Evolutionary conservation across 441 rosid genomes (phyloP).

Genomic region (Dalechampia spathulata): DNA sequence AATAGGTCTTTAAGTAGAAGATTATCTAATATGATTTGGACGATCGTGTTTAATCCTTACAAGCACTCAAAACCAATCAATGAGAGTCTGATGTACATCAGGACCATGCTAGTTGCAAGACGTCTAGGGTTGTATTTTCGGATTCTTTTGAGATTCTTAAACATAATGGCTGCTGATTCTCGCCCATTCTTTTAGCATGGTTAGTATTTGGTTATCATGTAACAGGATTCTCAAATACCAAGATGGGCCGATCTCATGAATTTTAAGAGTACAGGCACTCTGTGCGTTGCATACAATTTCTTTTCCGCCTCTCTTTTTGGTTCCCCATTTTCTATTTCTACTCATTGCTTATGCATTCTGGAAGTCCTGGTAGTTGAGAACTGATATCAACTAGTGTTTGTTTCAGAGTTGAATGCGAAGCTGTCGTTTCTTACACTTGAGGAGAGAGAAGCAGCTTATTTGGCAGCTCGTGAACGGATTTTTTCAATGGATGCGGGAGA

Average conservation of each 20-base stretch:
- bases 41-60: too few relatives aligned
- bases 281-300: neutral
- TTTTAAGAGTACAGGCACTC: neutral
- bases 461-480: constrained; percentile 59
- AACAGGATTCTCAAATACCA: neutral
- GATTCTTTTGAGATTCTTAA: neutral
- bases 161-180: neutral
- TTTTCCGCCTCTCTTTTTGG: neutral
- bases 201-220: too few relatives aligned
- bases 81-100: too few relatives aligned
- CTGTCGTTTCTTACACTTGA: constrained; percentile 30
- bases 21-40: too few relatives aligned
- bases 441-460: constrained; percentile 63
- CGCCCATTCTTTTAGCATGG: neutral
- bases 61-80: too few relatives aligned
- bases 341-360: neutral
- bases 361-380: constrained; percentile 2
- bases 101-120: neutral
- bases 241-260: neutral
- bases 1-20: too few relatives aligned
- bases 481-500: constrained; percentile 38
- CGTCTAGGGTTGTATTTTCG: neutral
- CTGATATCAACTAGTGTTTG: constrained; percentile 9
- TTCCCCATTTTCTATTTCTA: neutral
- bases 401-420: constrained; percentile 29